Conservation (phyloP, 345 rosid species). For the Camelina sativa region DNA sequence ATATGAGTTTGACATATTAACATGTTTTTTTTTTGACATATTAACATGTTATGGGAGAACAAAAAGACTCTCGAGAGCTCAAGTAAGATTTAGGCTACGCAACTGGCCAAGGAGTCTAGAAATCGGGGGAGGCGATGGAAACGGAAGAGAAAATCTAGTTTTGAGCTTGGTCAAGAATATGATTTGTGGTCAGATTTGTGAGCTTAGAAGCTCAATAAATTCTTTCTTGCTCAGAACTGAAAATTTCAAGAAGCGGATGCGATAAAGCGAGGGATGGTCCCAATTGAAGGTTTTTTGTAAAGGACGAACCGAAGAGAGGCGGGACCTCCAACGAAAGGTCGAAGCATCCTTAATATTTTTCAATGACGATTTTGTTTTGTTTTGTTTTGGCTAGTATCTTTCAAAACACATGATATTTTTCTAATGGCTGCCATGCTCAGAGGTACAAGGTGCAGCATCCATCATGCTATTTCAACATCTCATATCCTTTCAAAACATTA, state of each 20-base stretch:
- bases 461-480: slow-evolving; percentile 16
- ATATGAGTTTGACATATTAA: neutral
- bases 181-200: neutral
- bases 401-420: neutral
- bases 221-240: neutral
- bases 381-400: neutral
- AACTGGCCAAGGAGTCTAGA: neutral
- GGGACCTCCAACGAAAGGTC: neutral
- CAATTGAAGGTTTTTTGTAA: neutral
- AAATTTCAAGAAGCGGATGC: neutral
- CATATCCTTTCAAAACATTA: slow-evolving; percentile 11
- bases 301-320: neutral
- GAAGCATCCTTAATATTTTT: neutral
- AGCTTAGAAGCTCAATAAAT: neutral
- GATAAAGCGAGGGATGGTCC: neutral
- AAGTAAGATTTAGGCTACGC: neutral
- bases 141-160: neutral
- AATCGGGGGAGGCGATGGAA: neutral
- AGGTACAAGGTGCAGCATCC: neutral
- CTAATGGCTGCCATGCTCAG: slow-evolving; percentile 1
- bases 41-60: neutral
- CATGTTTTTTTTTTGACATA: neutral
- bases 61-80: neutral
- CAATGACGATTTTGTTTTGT: too few species aligned
- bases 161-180: neutral